Conservation (phyloP, 192 early-diverging fungal genomes). For the Dissophora globulifera region DNA sequence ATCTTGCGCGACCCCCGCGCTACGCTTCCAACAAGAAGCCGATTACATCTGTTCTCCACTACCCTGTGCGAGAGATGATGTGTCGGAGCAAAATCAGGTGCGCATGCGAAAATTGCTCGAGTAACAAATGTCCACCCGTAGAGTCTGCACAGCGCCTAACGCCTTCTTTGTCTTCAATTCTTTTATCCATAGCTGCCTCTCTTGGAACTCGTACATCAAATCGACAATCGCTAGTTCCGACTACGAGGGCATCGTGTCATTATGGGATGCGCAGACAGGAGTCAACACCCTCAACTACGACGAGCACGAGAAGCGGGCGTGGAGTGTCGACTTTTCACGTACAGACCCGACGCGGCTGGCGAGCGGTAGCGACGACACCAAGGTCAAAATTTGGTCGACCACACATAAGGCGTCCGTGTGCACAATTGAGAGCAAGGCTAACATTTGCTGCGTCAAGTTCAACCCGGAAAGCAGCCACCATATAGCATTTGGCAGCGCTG, state of each 20-base stretch:
- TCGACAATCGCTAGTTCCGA: constrained; percentile 88
- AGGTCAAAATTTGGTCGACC: constrained; percentile 89
- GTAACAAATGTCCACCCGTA: too few relatives aligned
- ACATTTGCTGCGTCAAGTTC: constrained; percentile 95
- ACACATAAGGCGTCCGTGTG: constrained; percentile 75
- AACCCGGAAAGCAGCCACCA: constrained; percentile 80
- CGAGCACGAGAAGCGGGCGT: constrained; percentile 93
- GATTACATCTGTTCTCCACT: constrained; percentile 68
- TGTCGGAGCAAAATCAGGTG: constrained; percentile 90
- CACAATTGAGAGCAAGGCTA: constrained; percentile 87
- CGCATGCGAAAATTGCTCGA: too few relatives aligned
- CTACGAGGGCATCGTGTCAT: constrained; percentile 88
- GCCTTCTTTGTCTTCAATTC: not conserved
- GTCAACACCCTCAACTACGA: constrained; percentile 70
- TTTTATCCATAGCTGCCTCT: constrained; percentile 74
- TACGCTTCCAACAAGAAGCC: constrained; percentile 32
- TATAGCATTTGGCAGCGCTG: constrained; percentile 91
- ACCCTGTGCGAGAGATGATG: constrained; percentile 82
- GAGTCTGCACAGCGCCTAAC: too few relatives aligned
- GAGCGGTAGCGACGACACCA: constrained; percentile 93
- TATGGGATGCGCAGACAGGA: constrained; percentile 89
- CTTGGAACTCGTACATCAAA: constrained; percentile 91
- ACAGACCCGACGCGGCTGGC: constrained; percentile 83
- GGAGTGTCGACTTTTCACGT: constrained; percentile 89
- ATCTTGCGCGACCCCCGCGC: constrained; percentile 15